phyloP scores from a whole-genome alignment of 2,329 filamentous ascomycete genomes.

The Bipolaris cookei region DNA sequence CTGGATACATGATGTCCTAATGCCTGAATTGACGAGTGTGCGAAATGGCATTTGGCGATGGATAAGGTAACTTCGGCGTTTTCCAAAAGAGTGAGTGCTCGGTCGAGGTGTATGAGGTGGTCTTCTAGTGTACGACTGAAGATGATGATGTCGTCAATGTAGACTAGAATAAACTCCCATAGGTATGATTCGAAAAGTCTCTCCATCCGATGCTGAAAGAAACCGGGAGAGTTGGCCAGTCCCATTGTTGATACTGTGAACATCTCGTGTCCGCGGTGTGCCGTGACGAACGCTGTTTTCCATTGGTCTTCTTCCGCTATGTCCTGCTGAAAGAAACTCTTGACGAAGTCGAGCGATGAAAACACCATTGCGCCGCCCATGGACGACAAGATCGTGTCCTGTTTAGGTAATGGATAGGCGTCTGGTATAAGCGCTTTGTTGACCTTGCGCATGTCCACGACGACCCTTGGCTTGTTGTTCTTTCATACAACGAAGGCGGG shows the following conservation, averaged over 20 bases:
- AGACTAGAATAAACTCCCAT: background rate
- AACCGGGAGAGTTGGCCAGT: background rate
- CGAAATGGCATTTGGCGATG: background rate
- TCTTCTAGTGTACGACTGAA: background rate
- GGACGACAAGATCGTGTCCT: background rate
- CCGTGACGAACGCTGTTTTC: background rate
- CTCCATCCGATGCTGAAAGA: background rate
- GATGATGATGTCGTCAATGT: background rate
- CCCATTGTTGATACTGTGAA: background rate
- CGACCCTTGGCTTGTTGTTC: background rate
- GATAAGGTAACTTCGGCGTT: background rate
- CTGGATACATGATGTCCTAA: background rate
- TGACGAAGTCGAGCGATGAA: background rate
- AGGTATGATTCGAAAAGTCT: background rate
- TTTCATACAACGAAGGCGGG: background rate
- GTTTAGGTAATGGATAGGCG: background rate
- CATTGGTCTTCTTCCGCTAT: background rate
- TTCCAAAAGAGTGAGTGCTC: background rate
- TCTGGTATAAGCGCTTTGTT: background rate
- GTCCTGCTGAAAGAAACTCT: background rate
- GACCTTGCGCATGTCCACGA: background rate
- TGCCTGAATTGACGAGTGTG: background rate
- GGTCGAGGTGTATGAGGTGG: background rate
- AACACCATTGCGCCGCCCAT: background rate
- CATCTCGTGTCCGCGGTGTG: background rate